Percentiles rank a stretch among this genome's conserved stretches.
Evolutionary conservation across 805 yeast genomes (phyloP).

Genomic region (Ogataea corticis): DNA sequence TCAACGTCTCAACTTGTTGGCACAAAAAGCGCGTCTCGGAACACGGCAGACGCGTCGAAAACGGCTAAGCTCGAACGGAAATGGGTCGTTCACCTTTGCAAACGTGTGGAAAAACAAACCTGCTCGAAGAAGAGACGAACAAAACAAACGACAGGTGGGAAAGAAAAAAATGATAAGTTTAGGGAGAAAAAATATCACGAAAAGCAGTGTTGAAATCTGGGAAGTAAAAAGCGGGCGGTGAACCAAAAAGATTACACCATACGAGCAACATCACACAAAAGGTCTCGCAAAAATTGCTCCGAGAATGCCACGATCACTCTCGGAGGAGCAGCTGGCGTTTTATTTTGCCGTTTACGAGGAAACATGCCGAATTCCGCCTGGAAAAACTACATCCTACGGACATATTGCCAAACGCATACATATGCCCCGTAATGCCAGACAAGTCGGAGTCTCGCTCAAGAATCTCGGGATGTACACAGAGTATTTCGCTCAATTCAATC

Average conservation of each 20-base stretch:
- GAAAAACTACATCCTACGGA: constrained; percentile 69
- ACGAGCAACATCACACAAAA: too few species aligned
- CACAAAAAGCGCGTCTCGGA: too few species aligned
- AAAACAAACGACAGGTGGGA: not conserved
- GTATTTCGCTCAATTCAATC: constrained; percentile 27
- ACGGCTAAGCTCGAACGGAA: too few species aligned
- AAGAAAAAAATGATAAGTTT: not conserved
- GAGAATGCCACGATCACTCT: constrained; percentile 44
- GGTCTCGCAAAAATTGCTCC: constrained; percentile 2
- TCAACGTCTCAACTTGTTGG: not conserved
- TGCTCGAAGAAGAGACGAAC: too few species aligned
- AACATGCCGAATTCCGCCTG: constrained; percentile 56
- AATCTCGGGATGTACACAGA: constrained; percentile 37
- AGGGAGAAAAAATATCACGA: not conserved
- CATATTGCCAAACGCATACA: constrained; percentile 67
- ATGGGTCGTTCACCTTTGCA: too few species aligned
- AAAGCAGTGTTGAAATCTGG: too few species aligned
- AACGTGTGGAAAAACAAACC: too few species aligned
- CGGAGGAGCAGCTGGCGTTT: constrained; percentile 38
- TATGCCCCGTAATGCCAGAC: constrained; percentile 68
- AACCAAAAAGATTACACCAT: not conserved
- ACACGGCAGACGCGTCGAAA: too few species aligned
- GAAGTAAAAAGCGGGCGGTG: not conserved
- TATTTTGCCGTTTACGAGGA: constrained; percentile 60
- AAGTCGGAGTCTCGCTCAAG: constrained; percentile 72